A percentile compares a stretch with the other conserved stretches of the same genome.
These are phyloP conservation scores for Malania oleifera DNA, from an alignment of 164 flowering plant species.

Conservation along the genomic window DNA sequence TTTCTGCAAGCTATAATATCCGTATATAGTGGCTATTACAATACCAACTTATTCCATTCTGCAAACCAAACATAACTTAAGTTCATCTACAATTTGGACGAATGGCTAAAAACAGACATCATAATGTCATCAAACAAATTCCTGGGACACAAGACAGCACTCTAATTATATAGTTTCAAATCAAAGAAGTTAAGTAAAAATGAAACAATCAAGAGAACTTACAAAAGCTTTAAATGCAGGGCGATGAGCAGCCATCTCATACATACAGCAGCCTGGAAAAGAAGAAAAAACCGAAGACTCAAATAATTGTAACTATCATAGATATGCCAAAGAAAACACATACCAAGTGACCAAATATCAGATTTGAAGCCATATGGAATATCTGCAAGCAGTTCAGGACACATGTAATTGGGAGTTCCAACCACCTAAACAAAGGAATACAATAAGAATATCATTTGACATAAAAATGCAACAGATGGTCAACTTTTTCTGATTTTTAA, in stretches of 20 bases:
- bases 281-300: conserved; percentile 2
- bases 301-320: background rate
- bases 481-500: too few species aligned
- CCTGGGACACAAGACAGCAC: background rate
- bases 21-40: too few species aligned
- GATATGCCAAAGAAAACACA: conserved; percentile 1
- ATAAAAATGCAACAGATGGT: too few species aligned
- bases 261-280: conserved; percentile 86
- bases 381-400: conserved; percentile 98
- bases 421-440: conserved; percentile 58
- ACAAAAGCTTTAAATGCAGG: conserved; percentile 99
- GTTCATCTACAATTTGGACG: too few species aligned
- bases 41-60: too few species aligned
- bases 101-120: too few species aligned
- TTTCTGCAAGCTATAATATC: too few species aligned
- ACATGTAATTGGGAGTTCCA: conserved; percentile 99
- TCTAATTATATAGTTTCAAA: background rate
- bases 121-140: too few species aligned
- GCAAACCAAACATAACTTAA: too few species aligned
- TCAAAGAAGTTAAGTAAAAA: background rate
- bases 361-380: conserved; percentile 99
- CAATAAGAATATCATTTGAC: too few species aligned
- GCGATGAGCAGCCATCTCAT: conserved; percentile 99
- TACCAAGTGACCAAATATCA: conserved; percentile 99
- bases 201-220: conserved; percentile 24